phyloP scores from a whole-genome alignment of 1,284 basidiomycete genomes.

The Spongiforma sp. region DNA sequence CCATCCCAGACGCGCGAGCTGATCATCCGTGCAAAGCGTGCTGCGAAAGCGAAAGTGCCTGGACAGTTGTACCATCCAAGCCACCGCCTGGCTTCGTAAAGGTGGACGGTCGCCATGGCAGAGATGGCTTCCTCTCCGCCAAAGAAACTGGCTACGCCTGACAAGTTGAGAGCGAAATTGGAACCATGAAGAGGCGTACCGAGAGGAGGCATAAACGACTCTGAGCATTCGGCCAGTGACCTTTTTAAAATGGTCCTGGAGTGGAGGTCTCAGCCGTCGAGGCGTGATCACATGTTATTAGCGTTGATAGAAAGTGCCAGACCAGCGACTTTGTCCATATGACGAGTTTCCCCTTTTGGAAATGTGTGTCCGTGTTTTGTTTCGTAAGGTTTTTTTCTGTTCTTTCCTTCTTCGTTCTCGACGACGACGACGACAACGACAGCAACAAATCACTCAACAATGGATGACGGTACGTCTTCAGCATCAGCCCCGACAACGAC shows the following conservation, averaged over 20 bases:
- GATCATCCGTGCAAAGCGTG: constrained; percentile 34
- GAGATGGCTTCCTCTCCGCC: constrained; percentile 37
- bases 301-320: too few relatives aligned
- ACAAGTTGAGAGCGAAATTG: constrained; percentile 25
- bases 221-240: too few relatives aligned
- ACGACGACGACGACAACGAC: constrained; percentile 25
- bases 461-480: constrained; percentile 86
- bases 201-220: constrained; percentile 24
- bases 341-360: too few relatives aligned
- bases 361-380: constrained; percentile 28
- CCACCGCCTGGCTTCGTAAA: constrained; percentile 33
- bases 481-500: constrained; percentile 61
- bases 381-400: not conserved
- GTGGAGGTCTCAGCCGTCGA: too few relatives aligned
- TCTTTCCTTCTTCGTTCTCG: constrained; percentile 7
- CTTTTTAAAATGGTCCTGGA: too few relatives aligned
- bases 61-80: constrained; percentile 41
- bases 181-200: constrained; percentile 16
- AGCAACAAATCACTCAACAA: constrained; percentile 44
- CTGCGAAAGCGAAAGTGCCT: constrained; percentile 34
- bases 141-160: constrained; percentile 33
- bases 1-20: constrained; percentile 29
- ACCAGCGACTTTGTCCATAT: too few relatives aligned
- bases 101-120: constrained; percentile 35
- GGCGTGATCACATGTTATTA: too few relatives aligned